These are phyloP conservation scores for Sclerotiophoma versabilis DNA, from an alignment of 2,329 filamentous ascomycete genomes.

Conservation along the genomic window DNA sequence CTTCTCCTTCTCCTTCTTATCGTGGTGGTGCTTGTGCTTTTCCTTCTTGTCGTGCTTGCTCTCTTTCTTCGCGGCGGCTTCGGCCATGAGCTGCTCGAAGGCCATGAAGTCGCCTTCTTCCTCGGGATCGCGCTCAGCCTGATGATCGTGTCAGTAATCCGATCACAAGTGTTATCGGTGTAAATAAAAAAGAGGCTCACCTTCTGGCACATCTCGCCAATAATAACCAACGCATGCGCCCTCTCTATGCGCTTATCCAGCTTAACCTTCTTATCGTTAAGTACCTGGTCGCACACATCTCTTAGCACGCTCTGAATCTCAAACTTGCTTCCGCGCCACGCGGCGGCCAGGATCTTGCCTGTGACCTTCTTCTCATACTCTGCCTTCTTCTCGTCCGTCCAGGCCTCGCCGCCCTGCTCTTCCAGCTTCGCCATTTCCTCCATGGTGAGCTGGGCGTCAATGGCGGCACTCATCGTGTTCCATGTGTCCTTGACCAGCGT, in stretches of 20 bases:
- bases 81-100: constrained; percentile 96
- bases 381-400: constrained; percentile 96
- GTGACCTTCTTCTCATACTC: constrained; percentile 97
- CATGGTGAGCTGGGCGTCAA: constrained; percentile 97
- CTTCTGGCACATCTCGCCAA: constrained; percentile 88
- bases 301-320: constrained; percentile 96
- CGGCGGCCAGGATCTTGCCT: constrained; percentile 95
- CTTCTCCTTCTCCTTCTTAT: constrained; percentile 59
- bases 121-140: constrained; percentile 89
- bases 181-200: constrained; percentile 58
- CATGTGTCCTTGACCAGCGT: constrained; percentile 97
- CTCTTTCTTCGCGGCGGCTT: constrained; percentile 94
- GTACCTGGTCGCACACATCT: constrained; percentile 89
- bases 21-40: constrained; percentile 22
- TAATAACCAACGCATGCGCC: constrained; percentile 85
- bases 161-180: background rate
- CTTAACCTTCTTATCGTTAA: constrained; percentile 80
- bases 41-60: constrained; percentile 68
- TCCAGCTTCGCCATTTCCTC: constrained; percentile 98
- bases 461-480: constrained; percentile 95
- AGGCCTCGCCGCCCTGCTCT: constrained; percentile 92
- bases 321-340: constrained; percentile 95
- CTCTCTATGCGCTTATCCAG: constrained; percentile 87
- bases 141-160: background rate
- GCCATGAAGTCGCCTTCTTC: constrained; percentile 99